These are phyloP conservation scores for Passalora sequoiae DNA, from an alignment of 2,329 filamentous ascomycete species.

Conservation along the genomic window DNA sequence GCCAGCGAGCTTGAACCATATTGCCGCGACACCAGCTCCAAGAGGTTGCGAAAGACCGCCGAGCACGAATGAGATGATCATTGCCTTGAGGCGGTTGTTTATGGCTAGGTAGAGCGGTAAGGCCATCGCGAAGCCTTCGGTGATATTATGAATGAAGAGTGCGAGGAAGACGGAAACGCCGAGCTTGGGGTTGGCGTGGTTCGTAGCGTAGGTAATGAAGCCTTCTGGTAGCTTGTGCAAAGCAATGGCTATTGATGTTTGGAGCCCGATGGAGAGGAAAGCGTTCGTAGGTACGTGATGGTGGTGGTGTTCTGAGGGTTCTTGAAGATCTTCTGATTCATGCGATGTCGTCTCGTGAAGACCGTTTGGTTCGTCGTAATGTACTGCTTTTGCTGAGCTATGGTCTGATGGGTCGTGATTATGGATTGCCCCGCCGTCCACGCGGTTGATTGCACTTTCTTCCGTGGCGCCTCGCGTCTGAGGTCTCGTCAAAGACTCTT, in stretches of 20 bases:
- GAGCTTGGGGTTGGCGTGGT: conserved; percentile 84
- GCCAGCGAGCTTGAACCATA: conserved; percentile 75
- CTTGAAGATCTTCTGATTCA: conserved; percentile 44
- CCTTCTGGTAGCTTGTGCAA: conserved; percentile 90
- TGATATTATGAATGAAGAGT: conserved; percentile 96
- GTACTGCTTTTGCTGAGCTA: conserved; percentile 17
- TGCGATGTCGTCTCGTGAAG: conserved; percentile 19
- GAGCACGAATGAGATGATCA: conserved; percentile 75
- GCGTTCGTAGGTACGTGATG: conserved; percentile 94
- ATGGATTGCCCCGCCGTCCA: conserved; percentile 6
- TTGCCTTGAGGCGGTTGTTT: conserved; percentile 71
- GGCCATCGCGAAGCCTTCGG: conserved; percentile 91
- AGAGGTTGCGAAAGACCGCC: conserved; percentile 84
- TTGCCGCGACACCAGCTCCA: conserved; percentile 74
- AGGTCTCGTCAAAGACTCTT: conserved; percentile 17
- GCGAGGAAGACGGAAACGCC: conserved; percentile 92
- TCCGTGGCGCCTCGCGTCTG: conserved; percentile 15
- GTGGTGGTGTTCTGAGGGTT: conserved; percentile 56
- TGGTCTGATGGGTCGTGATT: conserved; percentile 16
- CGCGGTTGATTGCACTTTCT: conserved; percentile 4
- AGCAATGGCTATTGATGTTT: conserved; percentile 91
- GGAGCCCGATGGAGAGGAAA: conserved; percentile 89
- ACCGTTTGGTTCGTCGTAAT: conserved; percentile 3
- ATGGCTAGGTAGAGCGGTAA: conserved; percentile 89
- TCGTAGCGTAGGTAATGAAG: conserved; percentile 90